These are phyloP conservation scores for Neofusicoccum laricinum DNA, from an alignment of 2,329 filamentous ascomycete genomes.

Conservation along the genomic window DNA sequence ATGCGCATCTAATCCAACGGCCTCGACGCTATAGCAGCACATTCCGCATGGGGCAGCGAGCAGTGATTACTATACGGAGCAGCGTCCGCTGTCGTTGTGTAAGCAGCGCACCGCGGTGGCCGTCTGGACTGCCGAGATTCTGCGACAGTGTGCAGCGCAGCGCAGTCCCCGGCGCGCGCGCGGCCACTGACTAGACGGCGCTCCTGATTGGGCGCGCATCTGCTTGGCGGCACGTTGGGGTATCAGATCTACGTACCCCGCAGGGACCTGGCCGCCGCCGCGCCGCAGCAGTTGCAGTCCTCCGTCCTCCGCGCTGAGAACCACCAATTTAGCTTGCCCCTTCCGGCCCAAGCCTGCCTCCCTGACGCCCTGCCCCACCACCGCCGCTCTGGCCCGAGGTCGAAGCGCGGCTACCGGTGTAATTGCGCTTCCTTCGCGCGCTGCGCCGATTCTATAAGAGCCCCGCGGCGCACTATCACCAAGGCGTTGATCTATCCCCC, in stretches of 20 bases:
- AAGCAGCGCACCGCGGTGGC: background rate
- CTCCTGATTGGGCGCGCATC: background rate
- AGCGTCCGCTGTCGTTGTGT: background rate
- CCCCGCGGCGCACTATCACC: background rate
- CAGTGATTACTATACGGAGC: conserved; percentile 1
- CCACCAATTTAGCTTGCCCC: background rate
- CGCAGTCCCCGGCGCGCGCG: background rate
- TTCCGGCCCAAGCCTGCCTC: background rate
- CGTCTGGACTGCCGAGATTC: background rate
- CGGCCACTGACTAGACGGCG: background rate
- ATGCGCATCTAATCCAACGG: no score
- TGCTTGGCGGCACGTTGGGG: background rate
- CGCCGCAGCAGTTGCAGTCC: background rate
- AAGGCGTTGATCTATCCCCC: background rate
- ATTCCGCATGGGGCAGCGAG: background rate
- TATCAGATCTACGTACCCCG: conserved; percentile 11
- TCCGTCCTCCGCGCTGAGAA: no score
- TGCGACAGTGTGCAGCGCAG: background rate
- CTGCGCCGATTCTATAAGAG: background rate
- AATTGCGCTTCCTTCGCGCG: background rate
- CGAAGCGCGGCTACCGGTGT: background rate
- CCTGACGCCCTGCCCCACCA: background rate
- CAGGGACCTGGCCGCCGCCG: background rate
- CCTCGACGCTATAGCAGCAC: background rate
- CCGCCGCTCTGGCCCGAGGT: background rate